Evolutionary conservation across 768 basidiomycete genomes (phyloP), one percentile per base, ranked within the genome.

Genomic region (Asterophora parasitica): DNA sequence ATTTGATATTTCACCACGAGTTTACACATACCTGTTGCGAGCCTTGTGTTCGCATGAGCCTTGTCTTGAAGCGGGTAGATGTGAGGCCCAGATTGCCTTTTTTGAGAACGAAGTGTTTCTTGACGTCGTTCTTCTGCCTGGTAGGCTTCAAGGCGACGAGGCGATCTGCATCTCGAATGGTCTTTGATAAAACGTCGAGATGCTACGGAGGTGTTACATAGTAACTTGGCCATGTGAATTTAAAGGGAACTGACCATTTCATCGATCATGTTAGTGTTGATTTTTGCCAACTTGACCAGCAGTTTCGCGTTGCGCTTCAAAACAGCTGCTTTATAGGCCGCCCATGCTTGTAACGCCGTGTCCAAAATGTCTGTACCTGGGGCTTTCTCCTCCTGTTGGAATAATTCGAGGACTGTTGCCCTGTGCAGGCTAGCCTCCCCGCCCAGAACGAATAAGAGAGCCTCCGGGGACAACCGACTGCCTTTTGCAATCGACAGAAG

Each of bases 341-440:
- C 65, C 77, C 76, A 79, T 6, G 78, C 74, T 46, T 67, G 68
- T 13, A 70, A 46, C 0, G 73, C 75, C 11, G 64, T 61, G n/a
- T 56, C 42, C 6, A 48, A 13, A 0, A 44, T 11, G 13, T 58
- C 6, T 4, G 58, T 49, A n/a, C n/a, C n/a, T 15, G 16, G 46
- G 7, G 52, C 45, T 2, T 46, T 44, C 45, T 69, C 63, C 27
- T 61, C 53, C 30, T 56, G 37, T 17, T 56, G 56, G 36, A 77
- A 73, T 6, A 76, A 32, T 6, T 49, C 43, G 10, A 30, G 4
- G 6, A 69, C 66, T 3, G 58, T 53, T 3, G 20, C 27, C 48
- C 56, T 70, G 2, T 62, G 34, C 2, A 76, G 39, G 3, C 11
- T 54, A 4, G 0, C 0, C 40, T 67, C 64, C 16, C 68, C 72